Percentiles rank a stretch among this genome's conserved stretches.
These are phyloP conservation scores for Podospora sp. DNA, from an alignment of 495 filamentous ascomycete genomes.

Conservation along the genomic window DNA sequence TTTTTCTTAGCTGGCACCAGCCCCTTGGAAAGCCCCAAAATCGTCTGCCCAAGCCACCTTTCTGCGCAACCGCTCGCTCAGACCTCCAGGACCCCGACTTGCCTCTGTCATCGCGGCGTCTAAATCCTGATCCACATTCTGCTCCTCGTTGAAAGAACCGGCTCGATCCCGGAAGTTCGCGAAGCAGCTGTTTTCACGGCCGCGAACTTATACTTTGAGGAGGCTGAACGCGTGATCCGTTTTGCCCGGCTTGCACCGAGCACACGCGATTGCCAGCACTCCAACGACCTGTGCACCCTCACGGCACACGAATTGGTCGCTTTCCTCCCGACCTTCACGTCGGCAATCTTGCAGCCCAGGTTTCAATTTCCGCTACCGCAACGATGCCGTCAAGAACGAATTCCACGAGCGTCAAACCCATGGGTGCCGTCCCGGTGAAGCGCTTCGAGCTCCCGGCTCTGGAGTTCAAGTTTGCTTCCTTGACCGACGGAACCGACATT, in stretches of 20 bases:
- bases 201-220: neutral
- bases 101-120: neutral
- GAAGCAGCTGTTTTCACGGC: neutral
- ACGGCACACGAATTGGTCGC: neutral
- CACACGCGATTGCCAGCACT: neutral
- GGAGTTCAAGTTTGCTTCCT: constrained; percentile 52
- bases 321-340: neutral
- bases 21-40: constrained; percentile 6
- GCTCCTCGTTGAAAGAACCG: constrained; percentile 4
- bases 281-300: neutral
- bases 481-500: constrained; percentile 61
- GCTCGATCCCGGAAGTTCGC: neutral
- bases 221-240: neutral
- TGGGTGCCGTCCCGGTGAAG: constrained; percentile 32
- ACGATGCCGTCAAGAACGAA: constrained; percentile 34
- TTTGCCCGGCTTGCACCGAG: neutral
- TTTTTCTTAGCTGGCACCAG: constrained; percentile 15
- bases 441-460: constrained; percentile 58
- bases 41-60: constrained; percentile 12
- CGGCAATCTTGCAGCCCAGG: neutral
- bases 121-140: neutral
- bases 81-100: neutral
- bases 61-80: neutral
- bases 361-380: neutral
- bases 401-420: constrained; percentile 22